Conservation (phyloP, 208 protist genomes). For the Leishmania tropica region DNA sequence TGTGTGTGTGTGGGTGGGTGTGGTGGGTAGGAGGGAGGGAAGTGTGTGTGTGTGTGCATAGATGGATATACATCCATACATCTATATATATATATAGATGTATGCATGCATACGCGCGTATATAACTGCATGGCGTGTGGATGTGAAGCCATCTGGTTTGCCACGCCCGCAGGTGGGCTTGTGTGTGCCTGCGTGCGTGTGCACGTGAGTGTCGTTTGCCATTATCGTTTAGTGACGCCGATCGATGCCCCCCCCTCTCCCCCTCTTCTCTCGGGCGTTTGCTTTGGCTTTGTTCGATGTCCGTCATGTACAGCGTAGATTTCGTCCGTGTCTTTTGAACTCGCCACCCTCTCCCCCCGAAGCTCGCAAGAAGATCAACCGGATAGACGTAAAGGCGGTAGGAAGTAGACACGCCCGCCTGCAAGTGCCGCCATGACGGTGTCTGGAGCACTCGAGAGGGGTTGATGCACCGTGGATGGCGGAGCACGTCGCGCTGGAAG, state of each 20-base stretch:
- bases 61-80: too few relatives aligned
- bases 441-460: background rate
- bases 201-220: background rate
- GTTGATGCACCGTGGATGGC: background rate
- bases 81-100: background rate
- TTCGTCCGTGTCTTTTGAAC: background rate
- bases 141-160: background rate
- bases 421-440: background rate
- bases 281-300: background rate
- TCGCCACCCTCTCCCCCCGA: background rate
- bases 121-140: background rate
- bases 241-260: too few relatives aligned
- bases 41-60: too few relatives aligned
- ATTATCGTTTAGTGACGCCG: background rate
- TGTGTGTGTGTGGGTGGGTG: too few relatives aligned
- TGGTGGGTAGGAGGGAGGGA: too few relatives aligned
- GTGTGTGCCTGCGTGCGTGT: background rate
- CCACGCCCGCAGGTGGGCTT: background rate
- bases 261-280: background rate
- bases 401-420: background rate
- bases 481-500: background rate
- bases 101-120: background rate
- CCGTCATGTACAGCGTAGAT: conserved; percentile 4
- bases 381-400: background rate
- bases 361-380: background rate